Evolutionary conservation across 2,329 filamentous ascomycete species (phyloP).

Genomic region (Aureobasidium lini): DNA sequence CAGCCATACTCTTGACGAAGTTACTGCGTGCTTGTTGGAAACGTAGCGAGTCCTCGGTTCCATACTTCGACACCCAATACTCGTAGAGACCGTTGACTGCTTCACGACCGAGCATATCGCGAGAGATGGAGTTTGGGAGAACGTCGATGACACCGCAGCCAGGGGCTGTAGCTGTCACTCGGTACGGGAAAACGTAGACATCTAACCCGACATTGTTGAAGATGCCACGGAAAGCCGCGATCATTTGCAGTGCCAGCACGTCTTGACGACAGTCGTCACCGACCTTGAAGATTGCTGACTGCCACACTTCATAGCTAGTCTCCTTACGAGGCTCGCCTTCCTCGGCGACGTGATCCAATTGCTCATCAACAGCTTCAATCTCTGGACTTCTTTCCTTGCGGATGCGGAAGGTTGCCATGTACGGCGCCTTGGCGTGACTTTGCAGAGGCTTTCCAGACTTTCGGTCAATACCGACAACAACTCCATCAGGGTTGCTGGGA

Average conservation of each 20-base stretch:
- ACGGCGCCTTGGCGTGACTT: constrained; percentile 96
- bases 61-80: constrained; percentile 96
- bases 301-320: constrained; percentile 87
- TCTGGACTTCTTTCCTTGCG: constrained; percentile 60
- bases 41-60: constrained; percentile 85
- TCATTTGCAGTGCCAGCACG: constrained; percentile 93
- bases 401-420: constrained; percentile 98
- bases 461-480: constrained; percentile 94
- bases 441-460: constrained; percentile 97
- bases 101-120: constrained; percentile 97
- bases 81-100: constrained; percentile 97
- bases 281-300: constrained; percentile 99
- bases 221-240: constrained; percentile 92
- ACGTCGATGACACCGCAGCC: constrained; percentile 98
- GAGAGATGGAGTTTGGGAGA: constrained; percentile 91
- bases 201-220: constrained; percentile 93
- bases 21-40: constrained; percentile 95
- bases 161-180: constrained; percentile 92
- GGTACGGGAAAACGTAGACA: constrained; percentile 94
- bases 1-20: constrained; percentile 99
- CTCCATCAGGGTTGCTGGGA: constrained; percentile 91
- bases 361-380: constrained; percentile 43
- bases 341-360: constrained; percentile 24
- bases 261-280: constrained; percentile 98
- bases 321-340: constrained; percentile 25